Percentiles rank a stretch among this genome's conserved stretches.
phyloP scores from a whole-genome alignment of 768 basidiomycete genomes.

The Kwoniella sp. region DNA sequence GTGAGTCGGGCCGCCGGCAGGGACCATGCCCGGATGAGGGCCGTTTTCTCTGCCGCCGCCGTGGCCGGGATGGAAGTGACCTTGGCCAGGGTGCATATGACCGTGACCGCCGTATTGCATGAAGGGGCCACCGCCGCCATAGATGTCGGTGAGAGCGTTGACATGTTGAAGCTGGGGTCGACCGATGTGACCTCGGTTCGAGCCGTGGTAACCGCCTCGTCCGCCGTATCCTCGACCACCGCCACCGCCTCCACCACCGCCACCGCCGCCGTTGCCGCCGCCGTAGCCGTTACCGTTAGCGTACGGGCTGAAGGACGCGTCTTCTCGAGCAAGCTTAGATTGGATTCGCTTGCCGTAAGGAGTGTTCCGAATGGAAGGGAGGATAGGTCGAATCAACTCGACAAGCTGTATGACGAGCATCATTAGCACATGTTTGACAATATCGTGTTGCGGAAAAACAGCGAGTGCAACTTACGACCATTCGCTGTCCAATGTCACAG shows the following conservation, averaged over 20 bases:
- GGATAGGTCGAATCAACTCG: constrained; percentile 96
- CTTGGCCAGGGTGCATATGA: constrained; percentile 18
- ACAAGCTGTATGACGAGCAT: constrained; percentile 63
- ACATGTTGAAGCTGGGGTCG: constrained; percentile 56
- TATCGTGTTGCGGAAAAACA: background rate
- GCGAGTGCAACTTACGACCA: constrained; percentile 60
- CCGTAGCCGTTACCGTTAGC: constrained; percentile 25
- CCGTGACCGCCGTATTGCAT: constrained; percentile 22
- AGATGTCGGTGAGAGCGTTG: constrained; percentile 56
- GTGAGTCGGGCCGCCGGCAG: constrained; percentile 37
- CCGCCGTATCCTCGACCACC: constrained; percentile 31
- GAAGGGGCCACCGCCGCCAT: constrained; percentile 50
- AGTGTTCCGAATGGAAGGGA: constrained; percentile 97
- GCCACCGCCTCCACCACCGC: constrained; percentile 38
- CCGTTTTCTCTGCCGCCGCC: constrained; percentile 8
- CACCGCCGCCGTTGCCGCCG: constrained; percentile 31
- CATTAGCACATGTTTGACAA: constrained; percentile 3
- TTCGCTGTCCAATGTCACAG: constrained; percentile 87
- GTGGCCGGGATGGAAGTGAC: constrained; percentile 14
- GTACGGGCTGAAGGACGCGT: constrained; percentile 60
- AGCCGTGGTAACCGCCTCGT: constrained; percentile 28
- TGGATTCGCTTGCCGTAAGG: constrained; percentile 99
- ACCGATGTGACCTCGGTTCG: constrained; percentile 47
- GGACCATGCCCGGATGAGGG: constrained; percentile 9
- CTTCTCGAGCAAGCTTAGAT: constrained; percentile 95